Base-by-base conservation (phyloP, 1,139 yeast species). In the Kurtzmaniella natalensis region DNA sequence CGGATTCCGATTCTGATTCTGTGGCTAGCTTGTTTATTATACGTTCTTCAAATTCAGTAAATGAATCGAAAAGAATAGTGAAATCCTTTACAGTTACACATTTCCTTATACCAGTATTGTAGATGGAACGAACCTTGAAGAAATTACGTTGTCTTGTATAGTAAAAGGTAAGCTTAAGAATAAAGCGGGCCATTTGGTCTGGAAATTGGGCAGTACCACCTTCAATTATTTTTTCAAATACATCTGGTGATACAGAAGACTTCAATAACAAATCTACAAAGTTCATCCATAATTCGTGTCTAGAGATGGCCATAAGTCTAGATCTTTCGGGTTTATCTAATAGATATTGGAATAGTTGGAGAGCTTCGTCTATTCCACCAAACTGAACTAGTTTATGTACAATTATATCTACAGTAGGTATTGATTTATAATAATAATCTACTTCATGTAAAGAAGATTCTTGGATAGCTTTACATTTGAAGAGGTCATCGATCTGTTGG, bases 1-100 rank as follows among this genome's bases (percentile, higher is more conserved):
- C 55, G 8, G 52, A 45, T 13, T 23, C 26, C 16, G 14, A 11
- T 11, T 23, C 26, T n/a, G n/a, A n/a, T 29, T 50, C 48, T 16
- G 53, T 55, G 42, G 74, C 53, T 13, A 72, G 37, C 16, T 54
- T 53, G 2, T 67, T 54, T 7, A 80, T 52, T 7, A 63, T 43
- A 1, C 64, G 48, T 43, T 83, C 92, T 49, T 80, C 81, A 48
- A 77, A 72, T 42, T 79, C 81, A 3, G 81, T 58, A 47, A 73
- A 79, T 4, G 76, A 61, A 50, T 85, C 86, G 54, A 76, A 88
- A 1, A 86, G 59, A 21, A 64, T 48, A 0, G 81, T 70, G 50
- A 87, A 86, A 42, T 84, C 94, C 23, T 66, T 61, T 2, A 81
- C 61, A 0, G 86, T 76, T 4, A 53, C 42, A 7, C 81, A 75